These are phyloP conservation scores for Phytophthora litchii DNA, from an alignment of 352 stramenopile species.

Conservation along the genomic window DNA sequence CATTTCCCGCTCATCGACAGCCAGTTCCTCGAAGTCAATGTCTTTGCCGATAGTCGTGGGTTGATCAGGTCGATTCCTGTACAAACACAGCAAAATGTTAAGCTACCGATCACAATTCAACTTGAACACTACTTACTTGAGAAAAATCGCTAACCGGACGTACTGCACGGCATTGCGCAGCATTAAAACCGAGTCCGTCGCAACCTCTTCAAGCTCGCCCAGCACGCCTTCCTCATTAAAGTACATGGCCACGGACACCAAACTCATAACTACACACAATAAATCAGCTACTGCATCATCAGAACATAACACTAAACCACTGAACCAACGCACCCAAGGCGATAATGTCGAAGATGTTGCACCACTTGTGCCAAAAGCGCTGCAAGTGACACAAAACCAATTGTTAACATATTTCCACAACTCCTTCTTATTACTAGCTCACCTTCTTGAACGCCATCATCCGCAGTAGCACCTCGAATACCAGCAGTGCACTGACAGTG, in stretches of 20 bases:
- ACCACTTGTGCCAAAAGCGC: constrained; percentile 87
- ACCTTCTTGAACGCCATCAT: constrained; percentile 83
- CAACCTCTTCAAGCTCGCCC: constrained; percentile 84
- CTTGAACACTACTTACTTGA: constrained; percentile 55
- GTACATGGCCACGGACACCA: constrained; percentile 82
- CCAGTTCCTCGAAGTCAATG: constrained; percentile 66
- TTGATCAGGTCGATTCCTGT: constrained; percentile 64
- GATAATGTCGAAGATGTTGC: constrained; percentile 86
- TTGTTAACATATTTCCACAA: background rate
- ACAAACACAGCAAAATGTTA: constrained; percentile 2
- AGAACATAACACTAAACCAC: background rate
- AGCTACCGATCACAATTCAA: background rate
- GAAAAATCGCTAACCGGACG: constrained; percentile 80
- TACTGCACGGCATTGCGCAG: constrained; percentile 85
- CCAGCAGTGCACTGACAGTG: constrained; percentile 68
- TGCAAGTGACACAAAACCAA: constrained; percentile 19
- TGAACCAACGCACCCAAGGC: constrained; percentile 50
- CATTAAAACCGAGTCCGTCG: constrained; percentile 72
- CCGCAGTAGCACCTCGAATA: constrained; percentile 82
- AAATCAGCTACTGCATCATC: constrained; percentile 2
- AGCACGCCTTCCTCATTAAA: constrained; percentile 86
- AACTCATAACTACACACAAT: constrained; percentile 62
- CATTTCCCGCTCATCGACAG: constrained; percentile 45
- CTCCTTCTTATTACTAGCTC: constrained; percentile 8
- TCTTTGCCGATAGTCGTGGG: constrained; percentile 54